Conservation (phyloP, 768 basidiomycete species). For the Brasilioporus rufonigricans region DNA sequence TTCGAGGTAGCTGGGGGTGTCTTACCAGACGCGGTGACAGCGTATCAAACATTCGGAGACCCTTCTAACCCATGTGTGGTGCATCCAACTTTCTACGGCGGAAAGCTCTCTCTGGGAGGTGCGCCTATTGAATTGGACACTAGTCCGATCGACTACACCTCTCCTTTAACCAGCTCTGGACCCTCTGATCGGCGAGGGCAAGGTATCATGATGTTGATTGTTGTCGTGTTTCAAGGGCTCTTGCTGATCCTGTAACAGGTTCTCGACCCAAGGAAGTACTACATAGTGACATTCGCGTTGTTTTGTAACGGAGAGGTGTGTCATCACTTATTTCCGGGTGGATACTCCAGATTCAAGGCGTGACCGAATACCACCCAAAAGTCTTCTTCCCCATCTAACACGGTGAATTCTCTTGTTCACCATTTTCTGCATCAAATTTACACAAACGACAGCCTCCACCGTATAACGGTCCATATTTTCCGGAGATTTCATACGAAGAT, state of each 20-base stretch:
- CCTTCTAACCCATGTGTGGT: conserved; percentile 50
- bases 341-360: too few species aligned
- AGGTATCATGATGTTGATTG: conserved; percentile 33
- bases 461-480: conserved; percentile 59
- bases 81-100: conserved; percentile 57
- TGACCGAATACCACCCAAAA: too few species aligned
- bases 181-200: conserved; percentile 49
- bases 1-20: conserved; percentile 51
- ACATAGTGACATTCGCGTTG: conserved; percentile 52
- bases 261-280: conserved; percentile 52
- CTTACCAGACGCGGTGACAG: conserved; percentile 55
- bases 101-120: conserved; percentile 45
- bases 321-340: background rate
- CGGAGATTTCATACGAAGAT: conserved; percentile 53
- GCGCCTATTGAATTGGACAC: conserved; percentile 14
- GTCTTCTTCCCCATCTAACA: conserved; percentile 64
- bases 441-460: conserved; percentile 41
- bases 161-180: conserved; percentile 37
- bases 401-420: conserved; percentile 34
- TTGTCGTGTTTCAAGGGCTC: background rate
- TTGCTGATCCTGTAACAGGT: conserved; percentile 30
- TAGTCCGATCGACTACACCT: background rate
- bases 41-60: conserved; percentile 54
- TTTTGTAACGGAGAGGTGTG: conserved; percentile 60
- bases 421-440: background rate